phyloP scores from a whole-genome alignment of 2,329 filamentous ascomycete genomes.

The Cladophialophora bantiana region DNA sequence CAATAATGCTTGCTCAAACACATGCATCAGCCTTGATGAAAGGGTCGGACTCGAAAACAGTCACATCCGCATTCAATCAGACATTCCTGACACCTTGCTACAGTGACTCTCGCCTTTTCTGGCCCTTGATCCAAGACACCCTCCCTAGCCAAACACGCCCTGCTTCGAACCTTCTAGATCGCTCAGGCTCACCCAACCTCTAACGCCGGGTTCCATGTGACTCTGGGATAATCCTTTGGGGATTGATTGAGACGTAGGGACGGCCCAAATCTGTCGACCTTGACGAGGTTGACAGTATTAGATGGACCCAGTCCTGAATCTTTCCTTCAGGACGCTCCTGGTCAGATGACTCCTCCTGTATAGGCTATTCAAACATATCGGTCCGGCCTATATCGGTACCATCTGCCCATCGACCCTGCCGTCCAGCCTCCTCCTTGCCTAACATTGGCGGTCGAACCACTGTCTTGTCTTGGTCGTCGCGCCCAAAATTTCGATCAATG shows the following conservation, averaged over 20 bases:
- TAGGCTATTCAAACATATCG: neutral
- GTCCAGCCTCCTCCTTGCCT: neutral
- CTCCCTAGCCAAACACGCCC: neutral
- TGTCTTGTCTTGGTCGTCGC: neutral
- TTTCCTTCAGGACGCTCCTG: neutral
- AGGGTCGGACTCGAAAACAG: neutral
- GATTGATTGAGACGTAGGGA: neutral
- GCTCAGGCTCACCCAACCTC: neutral
- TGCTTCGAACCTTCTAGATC: neutral
- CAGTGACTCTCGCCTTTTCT: neutral
- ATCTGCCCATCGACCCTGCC: neutral
- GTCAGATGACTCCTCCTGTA: neutral
- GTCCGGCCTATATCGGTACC: neutral
- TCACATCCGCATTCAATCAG: neutral
- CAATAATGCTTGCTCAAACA: neutral
- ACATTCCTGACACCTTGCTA: constrained; percentile 1
- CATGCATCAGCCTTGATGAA: neutral
- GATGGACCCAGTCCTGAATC: neutral
- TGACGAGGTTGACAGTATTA: neutral
- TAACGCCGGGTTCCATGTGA: neutral
- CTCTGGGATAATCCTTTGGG: neutral
- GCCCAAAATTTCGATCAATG: constrained; percentile 8
- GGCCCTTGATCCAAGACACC: neutral
- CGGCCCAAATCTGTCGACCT: neutral
- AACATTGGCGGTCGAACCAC: neutral